Percentiles rank a stretch among this genome's conserved stretches.
Conservation (phyloP, 108 stramenopile genomes). For the Cyclotella kingstonii region DNA sequence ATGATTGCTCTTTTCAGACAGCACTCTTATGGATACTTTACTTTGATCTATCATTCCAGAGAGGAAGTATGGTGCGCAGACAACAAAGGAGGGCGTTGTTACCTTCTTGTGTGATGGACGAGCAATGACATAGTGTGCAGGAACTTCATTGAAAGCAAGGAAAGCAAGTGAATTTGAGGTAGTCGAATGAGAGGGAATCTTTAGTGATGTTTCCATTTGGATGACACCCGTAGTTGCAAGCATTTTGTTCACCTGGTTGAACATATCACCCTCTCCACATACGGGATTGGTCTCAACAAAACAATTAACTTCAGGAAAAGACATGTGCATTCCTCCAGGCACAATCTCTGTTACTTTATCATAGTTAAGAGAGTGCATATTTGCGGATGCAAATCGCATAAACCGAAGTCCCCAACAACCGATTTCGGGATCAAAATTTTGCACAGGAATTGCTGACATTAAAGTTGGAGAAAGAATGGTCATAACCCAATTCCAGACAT, state of each 20-base stretch:
- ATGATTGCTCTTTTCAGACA: conserved; percentile 1
- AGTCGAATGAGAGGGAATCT: conserved; percentile 6
- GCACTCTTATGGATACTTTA: background rate
- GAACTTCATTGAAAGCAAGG: conserved; percentile 30
- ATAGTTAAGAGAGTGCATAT: background rate
- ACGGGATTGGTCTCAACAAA: conserved; percentile 27
- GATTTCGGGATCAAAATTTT: conserved; percentile 25
- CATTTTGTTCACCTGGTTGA: conserved; percentile 46
- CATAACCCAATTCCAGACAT: conserved; percentile 37
- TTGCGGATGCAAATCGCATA: conserved; percentile 30
- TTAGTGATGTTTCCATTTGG: conserved; percentile 35
- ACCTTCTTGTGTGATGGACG: conserved; percentile 7
- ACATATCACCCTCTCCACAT: conserved; percentile 33
- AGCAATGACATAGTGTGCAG: background rate
- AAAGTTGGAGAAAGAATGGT: conserved; percentile 25
- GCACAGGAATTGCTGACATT: conserved; percentile 13
- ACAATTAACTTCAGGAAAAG: conserved; percentile 2
- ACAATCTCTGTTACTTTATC: background rate
- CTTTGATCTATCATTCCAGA: conserved; percentile 5
- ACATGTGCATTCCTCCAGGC: background rate
- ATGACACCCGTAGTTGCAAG: conserved; percentile 35
- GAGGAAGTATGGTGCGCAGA: conserved; percentile 34
- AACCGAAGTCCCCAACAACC: conserved; percentile 37
- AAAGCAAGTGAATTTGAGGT: conserved; percentile 6
- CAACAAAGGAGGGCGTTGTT: conserved; percentile 18